Base-by-base conservation (phyloP, 2,329 filamentous ascomycete species). In the Penicillium sp. region DNA sequence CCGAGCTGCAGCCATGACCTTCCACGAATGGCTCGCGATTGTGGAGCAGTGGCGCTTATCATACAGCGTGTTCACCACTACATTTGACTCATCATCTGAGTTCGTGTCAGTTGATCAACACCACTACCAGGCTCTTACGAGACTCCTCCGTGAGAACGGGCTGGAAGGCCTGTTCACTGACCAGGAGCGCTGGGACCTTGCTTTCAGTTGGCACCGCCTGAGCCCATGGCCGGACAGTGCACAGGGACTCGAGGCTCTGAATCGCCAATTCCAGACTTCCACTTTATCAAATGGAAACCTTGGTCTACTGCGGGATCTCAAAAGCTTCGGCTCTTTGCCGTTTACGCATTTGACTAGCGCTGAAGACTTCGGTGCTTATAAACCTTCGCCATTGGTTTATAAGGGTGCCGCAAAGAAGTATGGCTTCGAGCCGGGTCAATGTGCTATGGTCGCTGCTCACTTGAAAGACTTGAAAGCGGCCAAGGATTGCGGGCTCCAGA, bases 361-460 rank as follows among this genome's bases (percentile, higher is more conserved):
- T 0, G 89, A 89, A 71, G 81, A 87, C 59, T 93, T 92, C 67
- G 76, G 79, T 43, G 85, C 84, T 0, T 94, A 93, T 71, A 94
- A 94, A 77, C 90, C 90, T 1, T 80, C 83, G 56, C 82, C 83
- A 7, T 77, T 71, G 48, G 86, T 87, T 2, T 94, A 94, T 67
- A 78, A 82, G 1, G 89, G 90, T 4, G 89, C 87, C 0, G 88
- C 80, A 2, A 71, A 77, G 53, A 78, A 76, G 60, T 72, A 92
- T 49, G 83, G 81, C 0, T 57, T 86, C 40, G 63, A 81, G 56
- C 82, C 86, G 0, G 68, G 70, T 2, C 79, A 92, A 66, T 87
- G 90, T 54, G 88, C 85, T 18, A 85, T 94, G 83, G 88, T 94
- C 18, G 90, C 91, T 14, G 86, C 90, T 36, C 90, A 93, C 73